phyloP scores from a whole-genome alignment of 73 alveolate species.

The Symbiodinium natans region DNA sequence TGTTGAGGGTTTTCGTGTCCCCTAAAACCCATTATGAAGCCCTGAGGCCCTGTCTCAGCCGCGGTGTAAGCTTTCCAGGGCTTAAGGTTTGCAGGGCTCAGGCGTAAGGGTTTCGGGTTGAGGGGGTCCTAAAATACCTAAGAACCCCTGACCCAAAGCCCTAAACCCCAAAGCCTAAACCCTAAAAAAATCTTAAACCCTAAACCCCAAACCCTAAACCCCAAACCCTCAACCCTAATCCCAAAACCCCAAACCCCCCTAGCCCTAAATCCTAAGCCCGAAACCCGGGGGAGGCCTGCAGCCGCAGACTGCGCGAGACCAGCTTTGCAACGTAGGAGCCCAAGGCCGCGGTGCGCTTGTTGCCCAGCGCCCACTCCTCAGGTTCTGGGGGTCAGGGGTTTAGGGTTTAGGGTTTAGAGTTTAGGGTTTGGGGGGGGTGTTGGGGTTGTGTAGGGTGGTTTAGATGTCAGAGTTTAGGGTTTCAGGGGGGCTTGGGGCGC shows the following conservation, averaged over 20 bases:
- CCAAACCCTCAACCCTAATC: background rate
- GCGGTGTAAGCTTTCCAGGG: too few relatives aligned
- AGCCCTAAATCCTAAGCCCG: background rate
- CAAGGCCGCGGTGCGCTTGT: slow-evolving; percentile 17
- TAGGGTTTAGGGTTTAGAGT: background rate
- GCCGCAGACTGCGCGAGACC: slow-evolving; percentile 42
- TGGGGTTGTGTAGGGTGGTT: background rate
- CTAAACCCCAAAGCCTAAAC: background rate
- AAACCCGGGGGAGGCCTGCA: background rate
- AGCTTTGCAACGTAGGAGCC: slow-evolving; percentile 29
- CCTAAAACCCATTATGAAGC: too few relatives aligned
- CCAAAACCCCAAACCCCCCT: background rate
- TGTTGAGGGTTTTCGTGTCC: too few relatives aligned
- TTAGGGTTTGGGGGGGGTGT: background rate
- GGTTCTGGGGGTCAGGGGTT: background rate
- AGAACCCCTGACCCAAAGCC: background rate
- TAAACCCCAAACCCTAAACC: background rate
- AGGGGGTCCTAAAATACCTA: background rate
- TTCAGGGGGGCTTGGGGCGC: background rate
- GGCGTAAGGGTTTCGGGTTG: too few relatives aligned
- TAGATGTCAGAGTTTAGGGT: background rate
- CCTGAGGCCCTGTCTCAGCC: too few relatives aligned
- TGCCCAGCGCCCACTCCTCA: slow-evolving; percentile 35
- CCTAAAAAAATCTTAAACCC: background rate
- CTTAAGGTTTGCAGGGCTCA: too few relatives aligned